Percentiles rank a stretch among this genome's conserved stretches.
Evolutionary conservation across 2,329 filamentous ascomycete species (phyloP).

Genomic region (Neurospora sp.): DNA sequence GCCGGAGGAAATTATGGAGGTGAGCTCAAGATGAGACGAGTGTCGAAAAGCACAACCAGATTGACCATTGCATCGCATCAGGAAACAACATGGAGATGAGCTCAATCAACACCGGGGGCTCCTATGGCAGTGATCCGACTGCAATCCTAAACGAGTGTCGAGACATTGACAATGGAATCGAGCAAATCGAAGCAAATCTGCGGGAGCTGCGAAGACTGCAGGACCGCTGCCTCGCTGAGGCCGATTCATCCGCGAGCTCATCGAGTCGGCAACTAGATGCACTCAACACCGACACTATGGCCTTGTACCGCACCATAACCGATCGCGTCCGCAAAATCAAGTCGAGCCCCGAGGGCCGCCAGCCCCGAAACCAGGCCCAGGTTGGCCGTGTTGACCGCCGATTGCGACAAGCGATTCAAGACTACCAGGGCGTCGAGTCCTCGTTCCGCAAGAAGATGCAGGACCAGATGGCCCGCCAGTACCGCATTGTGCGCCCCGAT

Average conservation of each 20-base stretch:
- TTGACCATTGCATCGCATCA: neutral
- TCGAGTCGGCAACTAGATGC: conserved; percentile 61
- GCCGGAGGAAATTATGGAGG: conserved; percentile 27
- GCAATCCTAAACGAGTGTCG: conserved; percentile 77
- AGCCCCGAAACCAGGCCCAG: conserved; percentile 65
- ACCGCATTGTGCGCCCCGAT: conserved; percentile 78
- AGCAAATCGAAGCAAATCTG: conserved; percentile 62
- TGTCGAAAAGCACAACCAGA: neutral
- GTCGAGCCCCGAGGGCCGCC: conserved; percentile 64
- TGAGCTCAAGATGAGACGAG: conserved; percentile 13
- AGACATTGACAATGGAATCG: conserved; percentile 68
- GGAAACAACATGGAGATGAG: conserved; percentile 52
- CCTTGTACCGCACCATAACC: conserved; percentile 67
- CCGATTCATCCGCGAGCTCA: conserved; percentile 59
- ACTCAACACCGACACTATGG: conserved; percentile 72
- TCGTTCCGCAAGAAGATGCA: conserved; percentile 71
- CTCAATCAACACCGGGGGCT: conserved; percentile 41
- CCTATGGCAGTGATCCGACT: conserved; percentile 52
- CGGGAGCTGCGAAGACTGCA: conserved; percentile 63
- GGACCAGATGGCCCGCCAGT: conserved; percentile 80
- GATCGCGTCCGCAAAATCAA: conserved; percentile 76
- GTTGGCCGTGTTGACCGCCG: conserved; percentile 71
- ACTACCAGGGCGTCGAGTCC: conserved; percentile 72
- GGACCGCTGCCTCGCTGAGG: conserved; percentile 61
- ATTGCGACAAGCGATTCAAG: conserved; percentile 69